Conservation (phyloP, 495 filamentous ascomycete genomes). For the Lentithecium fluviatile region DNA sequence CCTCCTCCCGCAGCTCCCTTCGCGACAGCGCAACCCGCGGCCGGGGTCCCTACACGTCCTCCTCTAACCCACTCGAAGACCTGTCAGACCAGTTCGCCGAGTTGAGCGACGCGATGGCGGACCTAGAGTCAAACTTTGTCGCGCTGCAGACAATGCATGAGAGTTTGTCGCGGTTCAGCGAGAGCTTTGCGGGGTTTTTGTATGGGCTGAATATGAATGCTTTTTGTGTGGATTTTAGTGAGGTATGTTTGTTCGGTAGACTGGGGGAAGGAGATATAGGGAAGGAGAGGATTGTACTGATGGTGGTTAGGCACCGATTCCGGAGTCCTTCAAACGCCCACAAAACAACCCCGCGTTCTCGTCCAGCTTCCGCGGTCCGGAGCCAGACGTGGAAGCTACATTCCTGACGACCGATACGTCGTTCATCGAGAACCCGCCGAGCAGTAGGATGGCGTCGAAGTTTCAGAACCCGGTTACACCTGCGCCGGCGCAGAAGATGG, state of each 20-base stretch:
- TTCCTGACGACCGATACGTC: slow-evolving; percentile 95
- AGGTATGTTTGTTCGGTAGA: slow-evolving; percentile 54
- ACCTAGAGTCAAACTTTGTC: slow-evolving; percentile 96
- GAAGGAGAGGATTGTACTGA: slow-evolving; percentile 2
- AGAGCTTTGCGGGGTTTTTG: slow-evolving; percentile 92
- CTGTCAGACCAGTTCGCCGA: slow-evolving; percentile 91
- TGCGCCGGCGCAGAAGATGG: slow-evolving; percentile 25
- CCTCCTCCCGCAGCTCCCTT: slow-evolving; percentile 83
- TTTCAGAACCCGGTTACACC: slow-evolving; percentile 54
- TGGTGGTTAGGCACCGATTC: slow-evolving; percentile 56
- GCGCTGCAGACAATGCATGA: slow-evolving; percentile 97
- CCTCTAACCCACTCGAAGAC: slow-evolving; percentile 71
- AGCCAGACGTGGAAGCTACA: slow-evolving; percentile 68
- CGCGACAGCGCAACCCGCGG: slow-evolving; percentile 54
- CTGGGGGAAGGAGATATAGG: background rate
- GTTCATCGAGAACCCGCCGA: slow-evolving; percentile 85
- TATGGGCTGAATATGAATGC: slow-evolving; percentile 99
- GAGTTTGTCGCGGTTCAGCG: slow-evolving; percentile 87
- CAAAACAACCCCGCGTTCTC: slow-evolving; percentile 22
- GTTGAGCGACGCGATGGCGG: slow-evolving; percentile 88
- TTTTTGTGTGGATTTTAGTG: slow-evolving; percentile 96
- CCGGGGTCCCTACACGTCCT: slow-evolving; percentile 52
- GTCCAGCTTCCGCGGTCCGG: background rate
- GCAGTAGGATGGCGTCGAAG: slow-evolving; percentile 66
- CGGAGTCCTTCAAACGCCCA: slow-evolving; percentile 71